phyloP scores from a whole-genome alignment of 148 eudicot genomes.

The Chenopodium formosanum region DNA sequence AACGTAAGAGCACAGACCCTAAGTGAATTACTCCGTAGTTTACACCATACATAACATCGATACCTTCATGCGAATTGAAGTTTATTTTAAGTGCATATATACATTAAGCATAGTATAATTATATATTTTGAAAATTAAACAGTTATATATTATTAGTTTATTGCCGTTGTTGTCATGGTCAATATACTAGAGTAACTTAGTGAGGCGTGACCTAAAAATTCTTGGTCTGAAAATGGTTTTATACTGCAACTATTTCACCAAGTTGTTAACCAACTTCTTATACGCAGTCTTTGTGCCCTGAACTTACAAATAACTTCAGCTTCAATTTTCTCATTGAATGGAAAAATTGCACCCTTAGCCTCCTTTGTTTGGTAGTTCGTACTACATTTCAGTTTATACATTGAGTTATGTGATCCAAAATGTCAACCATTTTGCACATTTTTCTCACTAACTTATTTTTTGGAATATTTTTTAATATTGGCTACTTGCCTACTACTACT shows the following conservation, averaged over 20 bases:
- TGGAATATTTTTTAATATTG: no score
- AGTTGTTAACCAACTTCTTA: constrained; percentile 19
- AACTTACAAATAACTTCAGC: neutral
- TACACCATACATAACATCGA: no score
- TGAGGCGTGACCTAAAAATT: no score
- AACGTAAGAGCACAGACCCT: no score
- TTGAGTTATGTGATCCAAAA: neutral
- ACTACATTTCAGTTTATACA: neutral
- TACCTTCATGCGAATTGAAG: no score
- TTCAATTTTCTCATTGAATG: neutral
- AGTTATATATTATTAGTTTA: no score
- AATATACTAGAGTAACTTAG: no score
- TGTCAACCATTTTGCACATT: constrained; percentile 6
- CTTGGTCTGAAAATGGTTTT: neutral
- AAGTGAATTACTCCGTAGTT: no score
- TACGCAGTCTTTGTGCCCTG: neutral
- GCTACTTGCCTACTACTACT: neutral
- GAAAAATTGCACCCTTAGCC: neutral
- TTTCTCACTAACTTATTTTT: neutral
- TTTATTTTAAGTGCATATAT: no score
- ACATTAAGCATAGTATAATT: no score
- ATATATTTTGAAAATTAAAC: no score
- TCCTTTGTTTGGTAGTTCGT: neutral
- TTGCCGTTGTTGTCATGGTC: no score
- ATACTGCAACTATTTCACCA: neutral